Conservation (phyloP, 2,329 filamentous ascomycete genomes). For the Penicillium rolfsii region DNA sequence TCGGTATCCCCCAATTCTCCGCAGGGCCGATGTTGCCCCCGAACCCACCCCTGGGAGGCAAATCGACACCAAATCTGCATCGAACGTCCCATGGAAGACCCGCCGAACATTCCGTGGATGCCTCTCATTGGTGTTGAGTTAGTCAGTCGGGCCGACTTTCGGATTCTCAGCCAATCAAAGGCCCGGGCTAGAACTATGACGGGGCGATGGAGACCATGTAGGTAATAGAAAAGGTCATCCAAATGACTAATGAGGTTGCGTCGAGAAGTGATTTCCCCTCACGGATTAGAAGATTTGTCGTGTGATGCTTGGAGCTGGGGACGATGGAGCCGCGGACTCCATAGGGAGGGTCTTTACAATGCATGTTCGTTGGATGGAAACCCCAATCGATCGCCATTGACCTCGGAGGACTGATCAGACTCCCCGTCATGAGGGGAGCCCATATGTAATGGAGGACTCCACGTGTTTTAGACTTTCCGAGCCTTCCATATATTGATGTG, state of each 20-base stretch:
- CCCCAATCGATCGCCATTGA: background rate
- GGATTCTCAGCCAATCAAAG: slow-evolving; percentile 11
- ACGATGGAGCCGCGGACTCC: background rate
- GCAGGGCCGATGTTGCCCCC: slow-evolving; percentile 11
- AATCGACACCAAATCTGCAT: slow-evolving; percentile 5
- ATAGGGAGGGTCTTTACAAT: background rate
- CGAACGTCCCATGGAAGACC: slow-evolving; percentile 20
- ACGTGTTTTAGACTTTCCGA: background rate
- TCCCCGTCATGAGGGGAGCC: background rate
- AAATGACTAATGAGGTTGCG: background rate
- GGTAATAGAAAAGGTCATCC: slow-evolving; percentile 7
- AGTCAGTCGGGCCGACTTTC: slow-evolving; percentile 15
- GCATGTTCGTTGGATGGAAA: background rate
- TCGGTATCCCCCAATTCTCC: slow-evolving; percentile 12
- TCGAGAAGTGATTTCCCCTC: background rate
- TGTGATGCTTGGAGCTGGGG: background rate
- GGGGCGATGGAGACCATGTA: background rate
- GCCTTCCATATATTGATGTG: background rate
- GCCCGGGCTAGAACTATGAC: background rate
- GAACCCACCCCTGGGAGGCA: slow-evolving; percentile 6
- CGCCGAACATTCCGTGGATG: slow-evolving; percentile 16
- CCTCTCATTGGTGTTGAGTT: background rate
- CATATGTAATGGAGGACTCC: background rate
- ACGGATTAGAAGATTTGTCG: background rate
- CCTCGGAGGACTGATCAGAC: slow-evolving; percentile 2